Base-by-base conservation (phyloP, 2,329 filamentous ascomycete genomes). In the Trichoderma polysporum region DNA sequence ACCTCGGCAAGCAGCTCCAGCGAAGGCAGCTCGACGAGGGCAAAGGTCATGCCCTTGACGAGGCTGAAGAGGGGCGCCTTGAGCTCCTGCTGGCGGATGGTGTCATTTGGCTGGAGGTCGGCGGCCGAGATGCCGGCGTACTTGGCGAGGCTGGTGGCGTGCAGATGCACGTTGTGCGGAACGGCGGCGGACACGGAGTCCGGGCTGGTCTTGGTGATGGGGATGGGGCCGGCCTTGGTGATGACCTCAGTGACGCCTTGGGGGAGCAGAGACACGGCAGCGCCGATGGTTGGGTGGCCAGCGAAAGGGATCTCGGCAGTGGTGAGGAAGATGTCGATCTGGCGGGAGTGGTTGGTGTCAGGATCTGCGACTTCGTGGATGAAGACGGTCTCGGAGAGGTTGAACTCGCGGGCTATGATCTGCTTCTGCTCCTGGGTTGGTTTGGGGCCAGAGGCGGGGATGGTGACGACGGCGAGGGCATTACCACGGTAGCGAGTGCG, bases 1-100 rank as follows among this genome's bases (percentile, higher is more conserved):
- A 82, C 79, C 13, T 76, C 71, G 5, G 78, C 82, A 19, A 94
- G 81, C 8, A 84, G 82, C 33, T 87, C 86, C 10, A 92, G 76
- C 63, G 82, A 83, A 0, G 85, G 81, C 25, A 95, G 80, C 70
- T 86, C 79, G 15, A 91, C 80, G 35, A 92, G 83, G n/a, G 87
- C 77, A 76, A 93, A 93, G 0, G 86, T 86, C 88, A 94, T 90
- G 56, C 91, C 91, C 52, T 86, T 87, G 39, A 93, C 90, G 53
- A 93, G 86, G 70, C 85, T 88, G 66, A 88, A 83, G 19, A 86
- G 73, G 15, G 85, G 83, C 9, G 83, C 81, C 12, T 71, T 68
- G 35, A 79, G 70, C 75, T 82, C 80, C 4, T 77, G 76, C n/a
- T 74, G 63, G 25, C 74, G 73, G 56, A 82, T 74, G 4, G 68